Evolutionary conservation across 2,329 filamentous ascomycete species (phyloP), one percentile per base, ranked within the genome.

Genomic region (Colletotrichum orbiculare): DNA sequence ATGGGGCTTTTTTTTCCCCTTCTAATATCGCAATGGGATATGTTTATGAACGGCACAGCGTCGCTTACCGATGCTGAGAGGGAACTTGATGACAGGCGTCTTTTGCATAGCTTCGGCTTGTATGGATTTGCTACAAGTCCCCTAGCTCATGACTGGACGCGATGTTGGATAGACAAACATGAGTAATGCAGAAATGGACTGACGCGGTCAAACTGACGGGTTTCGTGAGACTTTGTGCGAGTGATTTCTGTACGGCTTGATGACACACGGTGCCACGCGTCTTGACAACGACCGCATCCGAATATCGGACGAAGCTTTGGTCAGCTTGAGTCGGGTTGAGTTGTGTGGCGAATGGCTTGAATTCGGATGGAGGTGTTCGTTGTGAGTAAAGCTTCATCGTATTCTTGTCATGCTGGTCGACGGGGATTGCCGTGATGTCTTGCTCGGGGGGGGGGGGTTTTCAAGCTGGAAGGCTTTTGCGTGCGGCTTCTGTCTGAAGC

Each of bases 111-210:
- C 25, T 46, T 53, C 43, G 53, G 58, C 60, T 61, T 38, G 25
- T 25, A 37, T 33, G 63, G 63, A 52, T 47, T 13, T 25, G 25
- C 25, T 25, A 39, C 37, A 52, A 53, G 41, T 48, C 58, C 45
- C 34, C 12, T 13, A 34, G 47, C 47, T 15, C 15, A 33, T 42
- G 37, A 37, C 50, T 55, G 53, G 48, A 54, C 47, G 63, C 47
- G 50, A 57, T 65, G 58, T 65, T 65, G 52, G 63, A 62, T 62
- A 65, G 58, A 62, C 48, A 25, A 25, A 65, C 42, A 63, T 65
- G 63, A 63, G 63, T 65, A 65, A 65, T 65, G 63, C 63, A 57
- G 59, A 62, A 47, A 63, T 65, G 63, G 63, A 13, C 63, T 56
- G 63, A 62, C 39, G 58, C 62, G 48, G 57, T n/a, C 42, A 15